phyloP scores from a whole-genome alignment of 2,329 filamentous ascomycete species.

The Ceratocystis destructans region DNA sequence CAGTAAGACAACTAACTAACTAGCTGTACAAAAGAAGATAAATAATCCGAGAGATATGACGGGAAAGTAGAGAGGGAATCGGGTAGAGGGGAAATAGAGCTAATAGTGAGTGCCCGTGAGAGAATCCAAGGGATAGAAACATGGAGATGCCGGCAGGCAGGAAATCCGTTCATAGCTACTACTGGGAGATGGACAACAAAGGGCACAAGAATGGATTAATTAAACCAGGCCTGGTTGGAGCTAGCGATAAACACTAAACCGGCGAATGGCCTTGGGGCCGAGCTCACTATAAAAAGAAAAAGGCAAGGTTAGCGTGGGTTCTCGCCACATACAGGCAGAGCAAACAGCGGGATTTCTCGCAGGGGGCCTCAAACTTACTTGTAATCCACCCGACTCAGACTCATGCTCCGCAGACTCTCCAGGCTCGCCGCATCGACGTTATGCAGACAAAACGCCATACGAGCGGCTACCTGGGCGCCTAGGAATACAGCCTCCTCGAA shows the following conservation, averaged over 20 bases:
- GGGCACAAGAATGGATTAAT: background rate
- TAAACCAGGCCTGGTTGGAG: background rate
- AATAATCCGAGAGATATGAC: too few species aligned
- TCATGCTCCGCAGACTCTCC: conserved; percentile 43
- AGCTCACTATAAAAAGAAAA: conserved; percentile 33
- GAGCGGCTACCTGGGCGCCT: conserved; percentile 70
- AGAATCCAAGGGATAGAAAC: too few species aligned
- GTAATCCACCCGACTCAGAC: conserved; percentile 44
- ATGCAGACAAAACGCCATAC: conserved; percentile 45
- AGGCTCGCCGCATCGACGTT: conserved; percentile 40
- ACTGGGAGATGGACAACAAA: too few species aligned
- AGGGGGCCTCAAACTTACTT: conserved; percentile 34
- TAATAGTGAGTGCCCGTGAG: too few species aligned
- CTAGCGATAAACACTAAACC: conserved; percentile 39
- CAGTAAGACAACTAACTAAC: background rate
- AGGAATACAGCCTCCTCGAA: conserved; percentile 76
- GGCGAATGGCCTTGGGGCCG: conserved; percentile 40
- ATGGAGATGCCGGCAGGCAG: too few species aligned
- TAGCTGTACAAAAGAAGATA: too few species aligned
- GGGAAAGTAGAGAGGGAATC: too few species aligned
- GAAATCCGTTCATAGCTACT: too few species aligned
- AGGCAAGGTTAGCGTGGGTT: background rate
- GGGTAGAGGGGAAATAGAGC: too few species aligned
- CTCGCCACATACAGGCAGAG: too few species aligned
- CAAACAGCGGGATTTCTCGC: too few species aligned